Base-by-base conservation (phyloP, 768 basidiomycete genomes). In the Boletus sp. region DNA sequence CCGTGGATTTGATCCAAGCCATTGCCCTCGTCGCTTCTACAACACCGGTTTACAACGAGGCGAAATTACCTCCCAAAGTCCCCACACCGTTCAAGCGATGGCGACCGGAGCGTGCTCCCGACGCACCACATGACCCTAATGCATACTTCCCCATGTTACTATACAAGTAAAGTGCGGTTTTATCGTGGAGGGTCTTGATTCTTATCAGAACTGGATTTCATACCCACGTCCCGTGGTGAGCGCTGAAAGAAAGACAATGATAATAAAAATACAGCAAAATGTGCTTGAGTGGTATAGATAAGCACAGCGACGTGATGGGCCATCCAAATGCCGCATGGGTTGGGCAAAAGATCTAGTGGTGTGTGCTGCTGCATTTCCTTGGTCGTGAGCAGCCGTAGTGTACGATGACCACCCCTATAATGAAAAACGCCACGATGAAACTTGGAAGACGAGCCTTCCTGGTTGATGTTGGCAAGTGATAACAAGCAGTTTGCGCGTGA, bases 121-220 rank as follows among this genome's bases (percentile, higher is more conserved):
- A 88, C 63, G 84, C 90, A n/a, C 93, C 93, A 19, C 92, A 94
- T 65, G 85, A 85, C 55, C 84, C 86, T 41, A 70, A 86, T 64
- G 76, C 87, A 3, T 94, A 94, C 72, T 96, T 91, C 74, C 90
- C 90, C 11, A 90, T 93, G 90, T 64, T 75, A 41, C 66, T 91
- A 54, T 85, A 84, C 76, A 79, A 75, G 67, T 81, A 57, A 56
- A 55, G 30, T 33, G 17, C 2, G n/a, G 33, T 19, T 21, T 42
- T 37, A 19, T 40, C 38, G 23, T 48, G 50, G 50, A 47, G 17
- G 17, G 38, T 52, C 30, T 46, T 14, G 38, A 48, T 41, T 30
- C 35, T 50, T 14, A 48, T 56, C 70, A 64, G 14, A 64, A 44
- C 71, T 53, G 53, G 75, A 45, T 66, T 53, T 68, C 59, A 49